Evolutionary conservation across 108 stramenopile species (phyloP).

Genomic region (Cyclotella kingstonii): DNA sequence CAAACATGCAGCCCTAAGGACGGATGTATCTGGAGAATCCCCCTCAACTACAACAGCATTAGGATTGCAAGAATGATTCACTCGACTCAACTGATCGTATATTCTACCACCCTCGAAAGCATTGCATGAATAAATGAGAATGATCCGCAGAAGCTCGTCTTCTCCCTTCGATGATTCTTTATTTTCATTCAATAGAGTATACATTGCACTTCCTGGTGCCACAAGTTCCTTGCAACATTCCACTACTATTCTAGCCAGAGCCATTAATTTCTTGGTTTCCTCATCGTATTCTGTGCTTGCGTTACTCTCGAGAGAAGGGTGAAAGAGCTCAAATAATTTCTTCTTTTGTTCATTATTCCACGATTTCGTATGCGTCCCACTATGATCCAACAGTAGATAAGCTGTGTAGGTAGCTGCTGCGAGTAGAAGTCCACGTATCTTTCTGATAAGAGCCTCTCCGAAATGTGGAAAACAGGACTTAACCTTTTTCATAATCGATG

Average conservation of each 20-base stretch:
- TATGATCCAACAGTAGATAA: conserved; percentile 12
- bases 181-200: conserved; percentile 8
- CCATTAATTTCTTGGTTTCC: conserved; percentile 39
- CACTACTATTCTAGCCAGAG: conserved; percentile 48
- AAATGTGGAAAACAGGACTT: conserved; percentile 22
- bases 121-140: conserved; percentile 78
- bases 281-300: conserved; percentile 10
- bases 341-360: too few species aligned
- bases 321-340: conserved; percentile 56
- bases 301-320: conserved; percentile 34
- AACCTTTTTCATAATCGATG: conserved; percentile 3
- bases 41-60: conserved; percentile 62
- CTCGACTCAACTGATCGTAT: conserved; percentile 57
- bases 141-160: conserved; percentile 31
- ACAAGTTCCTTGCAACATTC: conserved; percentile 42
- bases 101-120: conserved; percentile 79
- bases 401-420: conserved; percentile 52
- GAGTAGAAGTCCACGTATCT: conserved; percentile 65
- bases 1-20: conserved; percentile 54
- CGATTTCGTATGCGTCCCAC: too few species aligned
- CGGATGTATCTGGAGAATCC: conserved; percentile 13
- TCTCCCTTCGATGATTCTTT: conserved; percentile 16
- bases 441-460: conserved; percentile 20
- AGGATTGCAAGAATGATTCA: conserved; percentile 81
- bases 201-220: conserved; percentile 13